phyloP scores from a whole-genome alignment of 78 protist species.

The Tieghemostelium lacteum region DNA sequence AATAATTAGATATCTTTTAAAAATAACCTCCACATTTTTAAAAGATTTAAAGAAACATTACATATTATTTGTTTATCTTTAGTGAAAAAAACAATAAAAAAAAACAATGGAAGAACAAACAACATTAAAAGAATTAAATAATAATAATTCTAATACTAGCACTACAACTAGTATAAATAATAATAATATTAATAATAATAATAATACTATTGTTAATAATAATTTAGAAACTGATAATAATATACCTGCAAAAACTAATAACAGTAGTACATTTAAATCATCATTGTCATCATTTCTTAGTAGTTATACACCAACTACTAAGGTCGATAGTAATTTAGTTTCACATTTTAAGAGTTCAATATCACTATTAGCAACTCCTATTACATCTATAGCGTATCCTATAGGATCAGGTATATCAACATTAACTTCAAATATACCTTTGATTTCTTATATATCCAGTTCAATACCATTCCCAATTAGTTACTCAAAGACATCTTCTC shows the following conservation, averaged over 20 bases:
- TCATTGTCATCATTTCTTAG: constrained; percentile 44
- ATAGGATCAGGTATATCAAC: neutral
- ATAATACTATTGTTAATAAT: neutral
- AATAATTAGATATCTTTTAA: no score
- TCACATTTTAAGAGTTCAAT: constrained; percentile 36
- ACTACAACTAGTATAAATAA: constrained; percentile 7
- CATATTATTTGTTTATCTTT: no score
- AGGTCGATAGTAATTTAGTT: neutral
- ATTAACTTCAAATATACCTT: constrained; percentile 13
- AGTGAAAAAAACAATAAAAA: no score
- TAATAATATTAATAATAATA: constrained; percentile 6
- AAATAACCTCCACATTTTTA: no score
- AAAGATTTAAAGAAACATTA: no score
- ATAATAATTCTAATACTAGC: no score
- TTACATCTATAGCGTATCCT: neutral
- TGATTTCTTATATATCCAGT: constrained; percentile 36
- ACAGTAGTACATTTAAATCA: constrained; percentile 27
- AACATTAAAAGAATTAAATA: no score
- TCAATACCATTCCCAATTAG: constrained; percentile 39
- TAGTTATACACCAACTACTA: constrained; percentile 12
- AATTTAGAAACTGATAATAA: neutral
- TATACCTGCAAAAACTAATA: neutral
- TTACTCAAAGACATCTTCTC: neutral
- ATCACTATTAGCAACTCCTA: constrained; percentile 31
- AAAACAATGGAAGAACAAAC: no score